phyloP scores from a whole-genome alignment of 352 stramenopile species.

The Globisporangium nodosum region DNA sequence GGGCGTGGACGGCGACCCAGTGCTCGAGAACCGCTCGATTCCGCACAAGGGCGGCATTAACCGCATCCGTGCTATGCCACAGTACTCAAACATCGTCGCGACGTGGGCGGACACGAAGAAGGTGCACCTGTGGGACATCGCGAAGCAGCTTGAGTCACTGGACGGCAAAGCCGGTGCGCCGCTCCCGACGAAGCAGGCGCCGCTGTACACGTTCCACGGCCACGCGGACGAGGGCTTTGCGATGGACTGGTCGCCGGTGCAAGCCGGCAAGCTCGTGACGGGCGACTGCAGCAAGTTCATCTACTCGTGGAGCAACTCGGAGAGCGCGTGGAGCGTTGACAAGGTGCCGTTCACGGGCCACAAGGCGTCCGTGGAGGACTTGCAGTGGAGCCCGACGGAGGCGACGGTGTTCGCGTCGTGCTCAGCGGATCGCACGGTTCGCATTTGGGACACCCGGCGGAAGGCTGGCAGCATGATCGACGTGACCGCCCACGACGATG shows the following conservation, averaged over 20 bases:
- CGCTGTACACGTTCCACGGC: conserved; percentile 93
- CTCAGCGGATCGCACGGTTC: conserved; percentile 91
- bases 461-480: conserved; percentile 92
- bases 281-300: conserved; percentile 97
- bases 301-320: conserved; percentile 89
- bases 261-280: conserved; percentile 88
- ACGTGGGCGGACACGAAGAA: conserved; percentile 95
- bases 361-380: conserved; percentile 94
- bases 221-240: conserved; percentile 97
- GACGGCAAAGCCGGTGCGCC: conserved; percentile 67
- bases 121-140: conserved; percentile 96
- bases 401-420: conserved; percentile 94
- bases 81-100: conserved; percentile 95
- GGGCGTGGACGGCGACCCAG: conserved; percentile 93
- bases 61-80: conserved; percentile 93
- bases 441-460: conserved; percentile 97
- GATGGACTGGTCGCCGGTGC: conserved; percentile 95
- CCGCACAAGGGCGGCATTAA: conserved; percentile 95
- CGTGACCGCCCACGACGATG: conserved; percentile 90
- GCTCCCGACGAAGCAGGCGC: conserved; percentile 47
- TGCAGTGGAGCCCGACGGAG: conserved; percentile 98
- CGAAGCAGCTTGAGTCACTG: conserved; percentile 84
- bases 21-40: conserved; percentile 95
- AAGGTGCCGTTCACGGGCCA: conserved; percentile 90
- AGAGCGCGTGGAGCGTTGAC: conserved; percentile 80